phyloP scores from a whole-genome alignment of 148 eudicot genomes.

The Euryodendron excelsum region DNA sequence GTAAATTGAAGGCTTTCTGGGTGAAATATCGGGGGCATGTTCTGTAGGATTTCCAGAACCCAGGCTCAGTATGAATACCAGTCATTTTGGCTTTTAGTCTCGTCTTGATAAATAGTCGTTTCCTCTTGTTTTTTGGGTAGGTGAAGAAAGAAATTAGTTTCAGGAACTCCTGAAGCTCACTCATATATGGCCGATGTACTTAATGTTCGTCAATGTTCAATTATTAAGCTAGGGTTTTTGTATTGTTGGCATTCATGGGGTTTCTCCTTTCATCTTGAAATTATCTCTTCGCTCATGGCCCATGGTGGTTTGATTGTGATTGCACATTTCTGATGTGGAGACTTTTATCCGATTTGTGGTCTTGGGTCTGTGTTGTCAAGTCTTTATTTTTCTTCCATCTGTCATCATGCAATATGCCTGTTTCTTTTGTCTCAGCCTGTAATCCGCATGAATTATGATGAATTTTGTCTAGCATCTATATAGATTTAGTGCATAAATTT shows the following conservation, averaged over 20 bases:
- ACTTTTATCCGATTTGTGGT: too few relatives aligned
- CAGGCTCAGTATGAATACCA: not conserved
- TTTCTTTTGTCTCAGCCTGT: too few relatives aligned
- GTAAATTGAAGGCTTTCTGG: too few relatives aligned
- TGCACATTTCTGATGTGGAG: too few relatives aligned
- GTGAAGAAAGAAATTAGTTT: slow-evolving; percentile 16
- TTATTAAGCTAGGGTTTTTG: slow-evolving; percentile 11
- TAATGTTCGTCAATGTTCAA: slow-evolving; percentile 10
- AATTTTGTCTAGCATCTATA: too few relatives aligned
- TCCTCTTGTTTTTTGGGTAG: not conserved
- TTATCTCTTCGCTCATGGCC: not conserved
- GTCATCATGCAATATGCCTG: too few relatives aligned
- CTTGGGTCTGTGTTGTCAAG: too few relatives aligned
- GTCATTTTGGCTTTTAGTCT: not conserved
- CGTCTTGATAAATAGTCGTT: not conserved
- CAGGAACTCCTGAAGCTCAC: not conserved
- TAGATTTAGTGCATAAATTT: too few relatives aligned
- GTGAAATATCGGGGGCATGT: not conserved
- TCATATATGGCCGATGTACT: slow-evolving; percentile 6
- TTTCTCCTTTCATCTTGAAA: not conserved
- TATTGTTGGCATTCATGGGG: not conserved
- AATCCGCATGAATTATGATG: too few relatives aligned
- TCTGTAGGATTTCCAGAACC: slow-evolving; percentile 2
- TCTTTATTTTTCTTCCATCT: too few relatives aligned
- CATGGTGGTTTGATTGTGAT: too few relatives aligned